Evolutionary conservation across 345 rosid genomes (phyloP), one percentile per base, ranked within the genome.

Genomic region (Brassica cretica): DNA sequence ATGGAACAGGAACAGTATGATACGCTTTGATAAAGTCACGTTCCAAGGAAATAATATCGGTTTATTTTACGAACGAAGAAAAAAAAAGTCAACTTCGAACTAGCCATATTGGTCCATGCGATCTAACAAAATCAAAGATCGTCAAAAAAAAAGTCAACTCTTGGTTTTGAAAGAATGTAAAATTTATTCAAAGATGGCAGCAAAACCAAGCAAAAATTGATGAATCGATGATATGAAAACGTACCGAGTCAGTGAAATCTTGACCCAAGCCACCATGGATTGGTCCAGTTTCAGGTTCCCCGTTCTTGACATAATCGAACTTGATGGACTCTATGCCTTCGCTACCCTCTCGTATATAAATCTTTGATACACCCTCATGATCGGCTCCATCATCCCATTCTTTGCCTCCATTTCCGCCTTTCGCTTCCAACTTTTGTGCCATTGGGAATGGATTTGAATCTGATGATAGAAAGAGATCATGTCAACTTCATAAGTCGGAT

Each of bases 301-400:
- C 73, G 18, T 59, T 37, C 12, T 75, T 58, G 29, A 39, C 67
- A 66, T 75, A 75, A 44, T 75, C 78, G 19, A 75, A 58, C 60
- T 67, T 75, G 21, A 75, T 59, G 53, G 58, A 75, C 1, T 59
- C 44, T 21, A 67, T 58, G 4, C 78, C 66, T 66, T 11, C 55
- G 27, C 7, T 3, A 56, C 72, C 78, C 3, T 59, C 66, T 37
- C 72, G 60, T 39, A 67, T 59, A 59, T 25, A 59, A 12, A 75
- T 5, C 14, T 58, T 32, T 56, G 72, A 56, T 15, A 67, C 8
- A 25, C 73, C 67, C 18, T 58, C 66, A 67, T 67, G 56, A 19
- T 59, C n/a, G 0, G 11, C 59, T 56, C 78, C 78, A 75, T 75
- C 78, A 75, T 75, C 78, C 67, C 73, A 75, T 37, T 39, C 44